phyloP scores from a whole-genome alignment of 2,329 filamentous ascomycete genomes.

The Neocucurbitaria cava region DNA sequence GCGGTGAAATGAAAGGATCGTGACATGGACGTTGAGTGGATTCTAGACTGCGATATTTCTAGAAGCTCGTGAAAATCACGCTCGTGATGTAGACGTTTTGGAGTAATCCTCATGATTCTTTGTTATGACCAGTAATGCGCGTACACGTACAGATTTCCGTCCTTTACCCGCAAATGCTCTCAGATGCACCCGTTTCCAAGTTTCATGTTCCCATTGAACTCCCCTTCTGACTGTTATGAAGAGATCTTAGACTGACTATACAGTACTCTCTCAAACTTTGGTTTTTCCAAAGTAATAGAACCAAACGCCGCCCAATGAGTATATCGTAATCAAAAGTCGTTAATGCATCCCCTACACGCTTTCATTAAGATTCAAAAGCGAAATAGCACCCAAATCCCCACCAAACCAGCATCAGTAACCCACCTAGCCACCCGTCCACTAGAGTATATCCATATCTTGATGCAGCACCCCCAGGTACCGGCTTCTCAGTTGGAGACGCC shows the following conservation, averaged over 20 bases:
- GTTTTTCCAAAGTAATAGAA: background rate
- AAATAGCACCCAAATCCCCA: slow-evolving; percentile 19
- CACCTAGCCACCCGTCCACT: slow-evolving; percentile 15
- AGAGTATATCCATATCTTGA: background rate
- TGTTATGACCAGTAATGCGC: background rate
- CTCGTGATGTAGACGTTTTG: background rate
- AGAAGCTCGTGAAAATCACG: background rate
- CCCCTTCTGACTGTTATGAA: background rate
- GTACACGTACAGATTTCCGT: background rate
- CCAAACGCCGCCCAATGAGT: slow-evolving; percentile 15
- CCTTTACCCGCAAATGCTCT: background rate
- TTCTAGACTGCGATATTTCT: background rate
- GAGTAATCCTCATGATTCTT: background rate
- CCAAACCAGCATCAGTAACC: slow-evolving; percentile 18
- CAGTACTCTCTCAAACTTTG: background rate
- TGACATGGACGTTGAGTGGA: background rate
- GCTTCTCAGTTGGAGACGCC: slow-evolving; percentile 12
- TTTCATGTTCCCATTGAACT: background rate
- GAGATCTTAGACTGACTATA: background rate
- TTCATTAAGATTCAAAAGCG: slow-evolving; percentile 21
- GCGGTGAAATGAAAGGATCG: background rate
- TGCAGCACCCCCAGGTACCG: slow-evolving; percentile 5
- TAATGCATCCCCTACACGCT: background rate
- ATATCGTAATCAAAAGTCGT: slow-evolving; percentile 9
- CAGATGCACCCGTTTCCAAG: too few species aligned